Evolutionary conservation across 2,329 filamentous ascomycete genomes (phyloP).

Genomic region (Diaporthe humulicola): DNA sequence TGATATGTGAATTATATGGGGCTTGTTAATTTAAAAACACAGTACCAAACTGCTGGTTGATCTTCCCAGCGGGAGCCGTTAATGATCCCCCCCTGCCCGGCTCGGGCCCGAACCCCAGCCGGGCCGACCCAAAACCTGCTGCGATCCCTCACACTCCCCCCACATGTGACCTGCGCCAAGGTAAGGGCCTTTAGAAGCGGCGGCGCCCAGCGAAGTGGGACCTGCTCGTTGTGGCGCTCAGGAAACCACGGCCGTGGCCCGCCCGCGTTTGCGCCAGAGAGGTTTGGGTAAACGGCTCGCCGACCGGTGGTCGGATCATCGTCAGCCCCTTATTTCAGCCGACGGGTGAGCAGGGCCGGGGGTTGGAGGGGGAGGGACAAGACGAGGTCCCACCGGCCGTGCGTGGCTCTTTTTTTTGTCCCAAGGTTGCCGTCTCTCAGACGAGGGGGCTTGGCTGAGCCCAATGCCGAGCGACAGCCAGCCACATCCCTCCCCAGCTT

Average conservation of each 20-base stretch:
- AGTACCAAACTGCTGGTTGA: background rate
- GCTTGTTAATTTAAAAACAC: background rate
- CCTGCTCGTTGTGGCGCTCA: background rate
- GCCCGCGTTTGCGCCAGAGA: background rate
- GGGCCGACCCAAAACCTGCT: constrained; percentile 13
- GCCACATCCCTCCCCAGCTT: constrained; percentile 20
- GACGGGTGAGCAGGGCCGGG: background rate
- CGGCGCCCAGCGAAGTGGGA: background rate
- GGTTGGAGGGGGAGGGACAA: background rate
- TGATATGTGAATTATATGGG: background rate
- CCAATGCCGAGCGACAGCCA: constrained; percentile 16
- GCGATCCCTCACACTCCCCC: background rate
- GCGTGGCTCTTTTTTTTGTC: background rate
- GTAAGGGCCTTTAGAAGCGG: background rate
- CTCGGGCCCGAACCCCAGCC: background rate
- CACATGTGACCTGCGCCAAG: constrained; percentile 11
- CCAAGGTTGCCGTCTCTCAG: background rate
- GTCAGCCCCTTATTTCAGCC: background rate
- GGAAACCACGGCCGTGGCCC: background rate
- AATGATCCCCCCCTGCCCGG: background rate
- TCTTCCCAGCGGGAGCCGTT: background rate
- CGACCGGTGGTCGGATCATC: background rate
- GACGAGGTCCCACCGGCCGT: constrained; percentile 2
- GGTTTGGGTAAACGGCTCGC: background rate
- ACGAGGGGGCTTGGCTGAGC: constrained; percentile 10